Percentiles rank a stretch among this genome's conserved stretches.
phyloP scores from a whole-genome alignment of 441 rosid genomes.

The Euphorbia corollata region DNA sequence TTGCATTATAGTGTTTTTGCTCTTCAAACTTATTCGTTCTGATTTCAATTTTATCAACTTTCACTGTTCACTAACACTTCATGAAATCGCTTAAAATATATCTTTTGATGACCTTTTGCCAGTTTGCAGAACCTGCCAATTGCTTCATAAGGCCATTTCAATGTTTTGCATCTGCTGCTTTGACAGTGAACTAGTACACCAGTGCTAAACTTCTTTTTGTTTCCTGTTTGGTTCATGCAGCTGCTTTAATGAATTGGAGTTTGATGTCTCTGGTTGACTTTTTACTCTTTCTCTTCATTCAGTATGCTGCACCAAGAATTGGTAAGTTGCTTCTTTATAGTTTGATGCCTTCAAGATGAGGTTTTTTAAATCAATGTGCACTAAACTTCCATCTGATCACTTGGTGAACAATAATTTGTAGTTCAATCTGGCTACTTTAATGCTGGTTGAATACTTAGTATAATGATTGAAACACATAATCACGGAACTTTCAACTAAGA shows the following conservation, averaged over 20 bases:
- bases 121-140: background rate
- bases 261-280: constrained; percentile 43
- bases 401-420: background rate
- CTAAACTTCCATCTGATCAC: background rate
- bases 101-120: background rate
- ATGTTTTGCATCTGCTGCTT: background rate
- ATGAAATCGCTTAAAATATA: background rate
- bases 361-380: background rate
- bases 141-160: background rate
- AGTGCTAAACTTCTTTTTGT: background rate
- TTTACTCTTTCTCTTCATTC: constrained; percentile 37
- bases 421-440: background rate
- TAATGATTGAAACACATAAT: background rate
- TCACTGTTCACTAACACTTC: background rate
- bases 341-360: background rate
- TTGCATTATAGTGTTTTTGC: background rate
- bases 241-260: constrained; percentile 42
- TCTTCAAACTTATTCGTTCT: background rate
- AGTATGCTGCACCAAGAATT: constrained; percentile 35
- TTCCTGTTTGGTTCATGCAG: constrained; percentile 21
- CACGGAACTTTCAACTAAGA: background rate
- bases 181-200: background rate
- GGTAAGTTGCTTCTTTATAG: constrained; percentile 24
- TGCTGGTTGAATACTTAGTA: background rate
- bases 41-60: no score